These are phyloP conservation scores for Penicillium waksmanii DNA, from an alignment of 495 filamentous ascomycete genomes.

Conservation along the genomic window DNA sequence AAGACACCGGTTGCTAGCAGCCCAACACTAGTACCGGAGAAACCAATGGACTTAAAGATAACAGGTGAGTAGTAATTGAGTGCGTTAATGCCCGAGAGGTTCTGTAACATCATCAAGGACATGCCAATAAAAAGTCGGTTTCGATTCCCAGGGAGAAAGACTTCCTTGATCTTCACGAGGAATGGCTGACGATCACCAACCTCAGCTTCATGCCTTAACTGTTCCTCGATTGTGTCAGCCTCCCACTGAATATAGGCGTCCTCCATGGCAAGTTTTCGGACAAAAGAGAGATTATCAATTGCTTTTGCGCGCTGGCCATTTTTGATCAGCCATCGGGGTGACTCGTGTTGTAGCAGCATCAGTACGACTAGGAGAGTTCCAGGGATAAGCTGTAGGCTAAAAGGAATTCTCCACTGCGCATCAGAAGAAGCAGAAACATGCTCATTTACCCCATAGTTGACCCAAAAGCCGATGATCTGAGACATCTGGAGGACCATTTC, in stretches of 20 bases:
- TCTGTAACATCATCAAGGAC: slow-evolving; percentile 45
- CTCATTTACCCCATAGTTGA: slow-evolving; percentile 46
- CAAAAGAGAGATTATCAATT: slow-evolving; percentile 10
- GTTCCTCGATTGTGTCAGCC: slow-evolving; percentile 5
- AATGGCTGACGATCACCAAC: slow-evolving; percentile 45
- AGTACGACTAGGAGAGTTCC: slow-evolving; percentile 48
- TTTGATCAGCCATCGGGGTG: slow-evolving; percentile 60
- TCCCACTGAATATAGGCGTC: slow-evolving; percentile 19
- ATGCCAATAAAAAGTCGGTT: slow-evolving; percentile 33
- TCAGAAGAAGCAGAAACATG: slow-evolving; percentile 17
- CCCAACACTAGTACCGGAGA: slow-evolving; percentile 15
- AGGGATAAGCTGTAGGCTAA: slow-evolving; percentile 26
- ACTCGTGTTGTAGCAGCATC: slow-evolving; percentile 60
- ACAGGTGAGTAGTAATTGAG: slow-evolving; percentile 31
- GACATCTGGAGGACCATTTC: slow-evolving; percentile 68
- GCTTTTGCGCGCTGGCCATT: slow-evolving; percentile 13
- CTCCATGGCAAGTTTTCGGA: slow-evolving; percentile 18
- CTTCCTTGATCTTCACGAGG: slow-evolving; percentile 10
- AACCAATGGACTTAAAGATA: slow-evolving; percentile 29
- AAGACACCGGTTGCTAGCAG: slow-evolving; percentile 28
- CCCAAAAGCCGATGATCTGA: slow-evolving; percentile 67
- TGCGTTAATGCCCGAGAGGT: slow-evolving; percentile 19
- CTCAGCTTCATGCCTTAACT: slow-evolving; percentile 20
- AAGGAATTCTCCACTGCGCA: slow-evolving; percentile 27
- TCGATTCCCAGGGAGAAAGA: background rate